phyloP scores from a whole-genome alignment of 2,329 filamentous ascomycete genomes.

The Aspergillus latus region DNA sequence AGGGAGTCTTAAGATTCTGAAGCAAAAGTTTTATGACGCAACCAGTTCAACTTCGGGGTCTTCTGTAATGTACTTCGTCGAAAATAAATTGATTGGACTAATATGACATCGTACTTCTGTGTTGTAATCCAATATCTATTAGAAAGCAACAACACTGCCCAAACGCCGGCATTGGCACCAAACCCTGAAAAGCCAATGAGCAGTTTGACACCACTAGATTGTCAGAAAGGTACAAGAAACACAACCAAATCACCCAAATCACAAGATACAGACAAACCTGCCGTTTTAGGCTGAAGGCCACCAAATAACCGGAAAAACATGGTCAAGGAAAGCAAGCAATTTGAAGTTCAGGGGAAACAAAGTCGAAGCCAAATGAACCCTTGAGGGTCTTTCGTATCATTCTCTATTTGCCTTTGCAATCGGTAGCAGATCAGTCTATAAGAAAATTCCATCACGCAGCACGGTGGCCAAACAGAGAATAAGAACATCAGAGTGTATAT shows the following conservation, averaged over 20 bases:
- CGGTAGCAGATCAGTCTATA: slow-evolving; percentile 25
- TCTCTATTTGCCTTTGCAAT: slow-evolving; percentile 23
- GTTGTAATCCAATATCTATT: slow-evolving; percentile 1
- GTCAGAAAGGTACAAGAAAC: not conserved
- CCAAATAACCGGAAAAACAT: not conserved
- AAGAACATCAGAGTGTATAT: slow-evolving; percentile 14
- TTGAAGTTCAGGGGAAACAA: not conserved
- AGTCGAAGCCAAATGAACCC: slow-evolving; percentile 8
- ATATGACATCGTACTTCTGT: not conserved
- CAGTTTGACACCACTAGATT: not conserved
- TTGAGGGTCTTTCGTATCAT: slow-evolving; percentile 12
- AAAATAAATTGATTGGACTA: slow-evolving; percentile 1
- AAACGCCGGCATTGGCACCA: slow-evolving; percentile 2
- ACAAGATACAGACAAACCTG: not conserved
- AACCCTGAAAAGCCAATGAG: not conserved
- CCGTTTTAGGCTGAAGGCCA: not conserved
- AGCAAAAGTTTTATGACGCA: not conserved
- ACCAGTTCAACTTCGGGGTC: not conserved
- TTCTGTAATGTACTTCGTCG: not conserved
- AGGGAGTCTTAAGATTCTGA: not conserved
- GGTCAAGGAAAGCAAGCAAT: not conserved
- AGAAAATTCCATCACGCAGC: slow-evolving; percentile 18
- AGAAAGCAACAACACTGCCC: not conserved
- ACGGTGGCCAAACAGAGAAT: slow-evolving; percentile 5
- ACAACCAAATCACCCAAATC: not conserved